Evolutionary conservation across 2,329 filamentous ascomycete species (phyloP), one percentile per base, ranked within the genome.

Genomic region (Colletotrichum tanaceti): DNA sequence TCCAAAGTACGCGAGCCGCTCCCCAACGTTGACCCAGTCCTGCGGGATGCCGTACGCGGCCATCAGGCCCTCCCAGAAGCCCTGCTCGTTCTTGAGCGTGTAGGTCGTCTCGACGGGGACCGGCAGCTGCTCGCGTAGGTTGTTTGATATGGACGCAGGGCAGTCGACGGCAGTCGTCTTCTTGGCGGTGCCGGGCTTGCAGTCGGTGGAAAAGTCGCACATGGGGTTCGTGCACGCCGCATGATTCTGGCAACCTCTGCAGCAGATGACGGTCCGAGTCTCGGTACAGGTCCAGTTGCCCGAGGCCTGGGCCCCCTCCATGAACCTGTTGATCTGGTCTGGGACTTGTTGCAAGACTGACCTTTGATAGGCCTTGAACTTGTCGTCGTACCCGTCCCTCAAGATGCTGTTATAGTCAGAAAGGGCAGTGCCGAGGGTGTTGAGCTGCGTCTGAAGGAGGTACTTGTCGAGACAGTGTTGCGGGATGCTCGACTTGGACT

Each of bases 301-400:
- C n/a, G 55, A 58, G 39, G 55, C 55, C 43, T 58, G 55, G 22
- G 55, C 55, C 39, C 55, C 55, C 43, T 47, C 43, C 39, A 58
- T 58, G 55, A 44, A 58, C 55, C 28, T 47, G 55, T 58, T 58
- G 55, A 58, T 58, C 55, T 58, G 55, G 55, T 44, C 39, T 47
- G 55, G 22, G 55, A 58, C 43, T 58, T 58, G 55, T 47, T 58
- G 39, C 39, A 44, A 47, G 39, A 47, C 55, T 44, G 43, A 44
- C 55, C 55, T 44, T 38, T 58, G 39, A 47, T 58, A 58, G 55
- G 43, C 43, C 16, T 47, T 47, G 43, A 58, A 58, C 22, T 58
- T 58, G 55, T 58, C 22, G 55, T 58, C 39, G 16, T 58, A 58
- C 39, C 55, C 28, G 39, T 47, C 43, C 39, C 39, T 44, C n/a